Conservation (phyloP, 176 grass and related monocot species). For the Carex scoparia region DNA sequence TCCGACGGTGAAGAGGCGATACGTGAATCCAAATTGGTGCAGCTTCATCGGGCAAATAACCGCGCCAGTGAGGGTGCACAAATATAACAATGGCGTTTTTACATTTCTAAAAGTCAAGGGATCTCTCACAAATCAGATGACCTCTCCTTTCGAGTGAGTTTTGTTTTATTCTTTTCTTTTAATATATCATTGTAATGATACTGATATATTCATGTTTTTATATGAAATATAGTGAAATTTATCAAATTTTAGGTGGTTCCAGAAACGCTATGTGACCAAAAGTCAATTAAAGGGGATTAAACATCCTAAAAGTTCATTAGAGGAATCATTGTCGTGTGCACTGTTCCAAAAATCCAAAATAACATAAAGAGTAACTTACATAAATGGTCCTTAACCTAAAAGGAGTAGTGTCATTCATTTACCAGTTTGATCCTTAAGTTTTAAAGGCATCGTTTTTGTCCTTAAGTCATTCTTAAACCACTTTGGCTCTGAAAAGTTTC, state of each 20-base stretch:
- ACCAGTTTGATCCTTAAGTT: too few relatives aligned
- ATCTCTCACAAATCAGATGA: neutral
- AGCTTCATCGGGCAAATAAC: constrained; percentile 15
- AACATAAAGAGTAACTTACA: neutral
- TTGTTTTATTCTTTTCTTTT: neutral
- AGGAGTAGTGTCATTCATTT: too few relatives aligned
- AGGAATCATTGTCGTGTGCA: neutral
- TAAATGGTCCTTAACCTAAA: too few relatives aligned
- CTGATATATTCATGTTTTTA: neutral
- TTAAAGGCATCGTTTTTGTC: too few relatives aligned
- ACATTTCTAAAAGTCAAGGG: constrained; percentile 18
- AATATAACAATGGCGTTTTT: neutral
- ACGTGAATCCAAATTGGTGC: neutral
- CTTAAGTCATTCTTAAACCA: too few relatives aligned
- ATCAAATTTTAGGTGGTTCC: neutral
- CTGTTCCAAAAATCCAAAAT: neutral
- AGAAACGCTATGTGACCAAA: neutral
- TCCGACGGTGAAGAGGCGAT: neutral
- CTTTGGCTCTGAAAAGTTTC: too few relatives aligned
- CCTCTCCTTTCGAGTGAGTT: neutral
- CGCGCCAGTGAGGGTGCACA: neutral
- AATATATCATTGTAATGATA: neutral
- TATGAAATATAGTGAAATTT: neutral
- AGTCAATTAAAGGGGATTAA: neutral
- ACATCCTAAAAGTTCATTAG: neutral